These are phyloP conservation scores for Aspergillus brasiliensis DNA, from an alignment of 2,329 filamentous ascomycete species.

Conservation along the genomic window DNA sequence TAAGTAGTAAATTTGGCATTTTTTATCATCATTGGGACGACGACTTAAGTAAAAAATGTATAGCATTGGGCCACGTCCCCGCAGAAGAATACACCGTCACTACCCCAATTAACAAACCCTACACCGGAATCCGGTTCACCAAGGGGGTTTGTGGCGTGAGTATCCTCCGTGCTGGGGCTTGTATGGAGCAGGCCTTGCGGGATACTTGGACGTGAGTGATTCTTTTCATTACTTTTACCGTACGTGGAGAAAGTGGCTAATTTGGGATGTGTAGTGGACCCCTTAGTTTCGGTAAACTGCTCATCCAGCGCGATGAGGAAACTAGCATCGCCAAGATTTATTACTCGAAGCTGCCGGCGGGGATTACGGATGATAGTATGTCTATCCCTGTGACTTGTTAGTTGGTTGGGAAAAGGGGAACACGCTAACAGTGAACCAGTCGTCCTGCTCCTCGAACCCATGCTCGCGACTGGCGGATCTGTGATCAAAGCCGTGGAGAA, in stretches of 20 bases:
- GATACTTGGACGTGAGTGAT: conserved; percentile 27
- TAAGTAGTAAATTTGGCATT: background rate
- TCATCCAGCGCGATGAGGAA: conserved; percentile 38
- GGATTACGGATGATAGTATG: conserved; percentile 24
- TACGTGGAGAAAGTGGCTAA: background rate
- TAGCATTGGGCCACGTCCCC: conserved; percentile 23
- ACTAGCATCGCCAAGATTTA: conserved; percentile 31
- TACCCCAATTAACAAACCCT: conserved; percentile 18
- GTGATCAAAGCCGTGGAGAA: conserved; percentile 18
- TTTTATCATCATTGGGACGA: background rate
- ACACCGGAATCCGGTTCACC: conserved; percentile 15
- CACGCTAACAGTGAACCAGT: conserved; percentile 10
- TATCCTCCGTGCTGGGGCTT: conserved; percentile 36
- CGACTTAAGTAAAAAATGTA: background rate
- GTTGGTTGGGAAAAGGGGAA: too few relatives aligned
- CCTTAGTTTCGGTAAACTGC: conserved; percentile 35
- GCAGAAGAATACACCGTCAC: conserved; percentile 9
- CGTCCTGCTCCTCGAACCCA: conserved; percentile 22
- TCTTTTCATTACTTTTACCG: too few relatives aligned
- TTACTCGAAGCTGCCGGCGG: conserved; percentile 33
- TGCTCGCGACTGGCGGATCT: conserved; percentile 25
- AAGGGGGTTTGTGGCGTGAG: conserved; percentile 34
- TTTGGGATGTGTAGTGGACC: conserved; percentile 19
- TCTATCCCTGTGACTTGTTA: background rate
- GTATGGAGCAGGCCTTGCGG: conserved; percentile 34